Conservation (phyloP, 2,329 filamentous ascomycete genomes). For the Microdochium trichocladiopsis region DNA sequence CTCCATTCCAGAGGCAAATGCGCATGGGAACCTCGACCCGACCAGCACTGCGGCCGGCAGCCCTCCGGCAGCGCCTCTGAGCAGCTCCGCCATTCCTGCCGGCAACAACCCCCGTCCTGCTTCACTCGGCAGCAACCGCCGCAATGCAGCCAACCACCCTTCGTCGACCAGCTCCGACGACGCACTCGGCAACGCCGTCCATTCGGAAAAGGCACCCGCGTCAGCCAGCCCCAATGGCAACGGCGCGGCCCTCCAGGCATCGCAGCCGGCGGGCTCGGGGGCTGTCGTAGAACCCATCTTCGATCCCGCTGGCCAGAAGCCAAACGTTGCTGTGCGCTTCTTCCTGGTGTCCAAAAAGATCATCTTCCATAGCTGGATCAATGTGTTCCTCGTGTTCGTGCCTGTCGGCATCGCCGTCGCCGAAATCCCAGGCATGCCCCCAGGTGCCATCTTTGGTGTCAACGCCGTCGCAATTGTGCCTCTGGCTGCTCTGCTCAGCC, state of each 20-base stretch:
- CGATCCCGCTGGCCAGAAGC: slow-evolving; percentile 16
- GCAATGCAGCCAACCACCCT: not conserved
- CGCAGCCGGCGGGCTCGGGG: slow-evolving; percentile 47
- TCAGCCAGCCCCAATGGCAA: slow-evolving; percentile 4
- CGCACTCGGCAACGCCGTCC: not conserved
- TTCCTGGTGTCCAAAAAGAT: slow-evolving; percentile 50
- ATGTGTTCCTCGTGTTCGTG: slow-evolving; percentile 70
- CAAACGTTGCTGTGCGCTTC: slow-evolving; percentile 23
- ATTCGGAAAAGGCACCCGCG: not conserved
- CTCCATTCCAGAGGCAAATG: not conserved
- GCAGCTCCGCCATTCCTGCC: not conserved
- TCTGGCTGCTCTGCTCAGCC: slow-evolving; percentile 63
- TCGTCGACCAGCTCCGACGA: not conserved
- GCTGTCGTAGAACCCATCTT: slow-evolving; percentile 39
- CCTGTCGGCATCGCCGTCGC: slow-evolving; percentile 67
- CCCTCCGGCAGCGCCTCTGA: not conserved
- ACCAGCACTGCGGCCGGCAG: not conserved
- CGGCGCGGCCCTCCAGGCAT: slow-evolving; percentile 18
- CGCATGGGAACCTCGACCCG: not conserved
- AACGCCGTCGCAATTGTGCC: slow-evolving; percentile 73
- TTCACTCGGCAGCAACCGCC: not conserved
- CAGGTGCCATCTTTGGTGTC: slow-evolving; percentile 62
- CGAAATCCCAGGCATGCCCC: slow-evolving; percentile 41
- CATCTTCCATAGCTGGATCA: slow-evolving; percentile 69
- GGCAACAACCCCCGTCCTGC: not conserved